A percentile compares a stretch with the other conserved stretches of the same genome.
Conservation (phyloP, 2,329 filamentous ascomycete genomes). For the Cercospora sp. region DNA sequence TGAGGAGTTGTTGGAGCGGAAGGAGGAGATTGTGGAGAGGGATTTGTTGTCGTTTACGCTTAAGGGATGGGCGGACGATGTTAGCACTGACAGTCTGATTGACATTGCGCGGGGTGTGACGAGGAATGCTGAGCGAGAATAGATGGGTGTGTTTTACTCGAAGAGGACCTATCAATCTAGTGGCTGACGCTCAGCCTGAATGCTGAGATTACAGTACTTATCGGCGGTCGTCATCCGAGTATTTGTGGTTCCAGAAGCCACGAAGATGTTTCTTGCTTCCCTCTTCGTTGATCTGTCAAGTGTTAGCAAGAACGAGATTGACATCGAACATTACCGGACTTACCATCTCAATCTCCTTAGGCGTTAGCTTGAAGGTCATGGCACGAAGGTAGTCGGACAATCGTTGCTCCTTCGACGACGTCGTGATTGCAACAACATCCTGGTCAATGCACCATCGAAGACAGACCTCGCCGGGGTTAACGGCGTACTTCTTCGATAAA, state of each 20-base stretch:
- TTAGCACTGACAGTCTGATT: slow-evolving; percentile 12
- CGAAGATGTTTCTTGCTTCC: slow-evolving; percentile 54
- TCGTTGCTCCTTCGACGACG: slow-evolving; percentile 60
- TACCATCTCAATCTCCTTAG: slow-evolving; percentile 55
- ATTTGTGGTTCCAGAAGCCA: slow-evolving; percentile 55
- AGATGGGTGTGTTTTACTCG: neutral
- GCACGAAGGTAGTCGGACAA: slow-evolving; percentile 58
- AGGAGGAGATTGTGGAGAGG: slow-evolving; percentile 13
- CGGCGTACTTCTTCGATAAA: slow-evolving; percentile 62
- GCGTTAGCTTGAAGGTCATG: slow-evolving; percentile 59
- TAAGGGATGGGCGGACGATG: slow-evolving; percentile 12
- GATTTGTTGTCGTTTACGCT: slow-evolving; percentile 9
- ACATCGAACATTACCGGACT: slow-evolving; percentile 13
- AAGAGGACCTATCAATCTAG: too few relatives aligned
- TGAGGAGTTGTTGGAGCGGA: slow-evolving; percentile 16
- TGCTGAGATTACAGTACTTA: slow-evolving; percentile 11
- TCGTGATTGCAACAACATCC: slow-evolving; percentile 60
- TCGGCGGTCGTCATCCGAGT: slow-evolving; percentile 46
- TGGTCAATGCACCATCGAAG: slow-evolving; percentile 63
- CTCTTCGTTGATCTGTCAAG: slow-evolving; percentile 44
- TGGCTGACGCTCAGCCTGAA: neutral
- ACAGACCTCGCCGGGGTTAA: slow-evolving; percentile 57
- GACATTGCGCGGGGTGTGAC: slow-evolving; percentile 15
- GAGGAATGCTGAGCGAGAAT: slow-evolving; percentile 10
- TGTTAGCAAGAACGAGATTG: neutral